Evolutionary conservation across 2,329 filamentous ascomycete species (phyloP).

Genomic region (Monilinia vaccinii-corymbosi): DNA sequence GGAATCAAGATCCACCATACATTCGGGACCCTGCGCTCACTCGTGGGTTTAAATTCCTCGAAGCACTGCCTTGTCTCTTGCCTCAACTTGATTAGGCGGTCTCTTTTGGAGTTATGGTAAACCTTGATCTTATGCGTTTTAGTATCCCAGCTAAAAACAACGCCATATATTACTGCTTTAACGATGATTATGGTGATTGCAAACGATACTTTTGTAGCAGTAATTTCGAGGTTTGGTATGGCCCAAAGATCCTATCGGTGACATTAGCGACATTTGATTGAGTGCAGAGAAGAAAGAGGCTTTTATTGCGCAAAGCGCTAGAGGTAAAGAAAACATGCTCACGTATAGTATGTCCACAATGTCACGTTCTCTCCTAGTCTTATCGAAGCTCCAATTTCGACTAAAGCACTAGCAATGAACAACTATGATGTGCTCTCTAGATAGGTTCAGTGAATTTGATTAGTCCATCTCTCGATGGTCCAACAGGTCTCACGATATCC

Average conservation of each 20-base stretch:
- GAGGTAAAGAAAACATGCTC: constrained; percentile 32
- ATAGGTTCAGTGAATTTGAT: not conserved
- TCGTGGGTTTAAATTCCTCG: not conserved
- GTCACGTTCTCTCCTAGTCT: constrained; percentile 30
- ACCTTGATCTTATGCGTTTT: not conserved
- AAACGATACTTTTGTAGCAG: not conserved
- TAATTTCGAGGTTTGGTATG: not conserved
- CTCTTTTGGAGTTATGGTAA: not conserved
- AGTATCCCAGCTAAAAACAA: not conserved
- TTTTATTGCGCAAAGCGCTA: constrained; percentile 26
- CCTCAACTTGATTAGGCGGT: not conserved
- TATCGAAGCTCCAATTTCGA: constrained; percentile 24
- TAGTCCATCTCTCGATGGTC: not conserved
- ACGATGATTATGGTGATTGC: not conserved
- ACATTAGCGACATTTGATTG: not conserved
- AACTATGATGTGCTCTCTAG: constrained; percentile 5
- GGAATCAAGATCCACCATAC: constrained; percentile 1
- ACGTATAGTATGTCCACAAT: constrained; percentile 32
- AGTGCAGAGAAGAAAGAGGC: too few relatives aligned
- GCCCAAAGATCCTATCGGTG: not conserved
- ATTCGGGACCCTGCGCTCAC: not conserved
- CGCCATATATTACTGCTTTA: not conserved
- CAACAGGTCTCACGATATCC: not conserved
- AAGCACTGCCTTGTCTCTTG: constrained; percentile 1
- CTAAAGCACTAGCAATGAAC: constrained; percentile 24